Base-by-base conservation (phyloP, 1,284 basidiomycete genomes). In the Tilletia indica region DNA sequence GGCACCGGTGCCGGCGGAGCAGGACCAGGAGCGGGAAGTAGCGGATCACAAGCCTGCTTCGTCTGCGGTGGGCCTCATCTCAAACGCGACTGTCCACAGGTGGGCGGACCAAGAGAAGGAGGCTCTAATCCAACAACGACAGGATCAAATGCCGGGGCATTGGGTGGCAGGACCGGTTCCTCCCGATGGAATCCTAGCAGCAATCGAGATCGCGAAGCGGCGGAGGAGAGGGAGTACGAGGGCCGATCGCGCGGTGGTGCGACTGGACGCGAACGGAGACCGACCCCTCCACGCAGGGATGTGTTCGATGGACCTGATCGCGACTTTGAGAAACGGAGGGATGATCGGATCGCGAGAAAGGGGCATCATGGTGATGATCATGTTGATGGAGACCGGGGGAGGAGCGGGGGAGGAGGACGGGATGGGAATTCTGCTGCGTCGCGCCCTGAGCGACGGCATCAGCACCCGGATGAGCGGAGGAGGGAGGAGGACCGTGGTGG, bases 11-110 rank as follows among this genome's bases (percentile, higher is more conserved):
- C 77, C 42, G 51, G 47, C 31, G 74, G 77, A 64, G 70, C 73
- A 63, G 86, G 87, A 70, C 36, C 72, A 38, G 51, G 61, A 19
- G 12, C 58, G 3, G 69, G 58, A 4, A 87, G 87, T 0, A 88
- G 89, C 45, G 87, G 86, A 0, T 31, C 25, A 31, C 88, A 88
- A 14, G 93, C 92, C 0, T 98, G 96, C 84, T 98, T 95, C 87
- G 85, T 89, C 67, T 98, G 95, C 54, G 84, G 84, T 1, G 81
- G 78, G 0, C 72, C 74, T 21, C 80, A 84, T 75, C 72, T 81
- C 72, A 83, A 80, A 70, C 74, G 71, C n/a, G 83, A 85, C 70
- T 85, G 83, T 70, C 83, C 83, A 0, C 71, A 80, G 69, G 66
- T 73, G 0, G 70, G 38, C 39, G 71, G 72, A 14, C 72, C 67